Evolutionary conservation across 139 green algal species (phyloP).

Genomic region (Deuterostichococcus epilithicus): DNA sequence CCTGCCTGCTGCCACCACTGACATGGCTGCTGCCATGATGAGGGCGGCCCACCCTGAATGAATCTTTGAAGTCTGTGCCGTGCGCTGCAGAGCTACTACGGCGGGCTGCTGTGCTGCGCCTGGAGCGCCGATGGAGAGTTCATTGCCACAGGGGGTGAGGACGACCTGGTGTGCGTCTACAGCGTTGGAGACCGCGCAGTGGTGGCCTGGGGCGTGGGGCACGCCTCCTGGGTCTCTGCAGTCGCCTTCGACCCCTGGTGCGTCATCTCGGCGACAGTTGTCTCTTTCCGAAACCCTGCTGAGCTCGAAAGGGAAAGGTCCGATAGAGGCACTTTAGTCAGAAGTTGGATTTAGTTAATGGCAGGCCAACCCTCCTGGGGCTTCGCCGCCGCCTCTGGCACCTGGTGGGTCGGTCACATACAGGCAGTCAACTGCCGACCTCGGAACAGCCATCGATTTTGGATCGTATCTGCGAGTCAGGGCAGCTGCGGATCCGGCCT

Average conservation of each 20-base stretch:
- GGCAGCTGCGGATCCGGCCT: neutral
- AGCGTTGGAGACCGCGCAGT: conserved; percentile 40
- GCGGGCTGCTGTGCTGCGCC: conserved; percentile 76
- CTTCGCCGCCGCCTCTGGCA: no score
- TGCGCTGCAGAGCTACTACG: conserved; percentile 76
- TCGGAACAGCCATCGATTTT: no score
- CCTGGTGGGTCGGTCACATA: no score
- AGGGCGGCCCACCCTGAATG: no score
- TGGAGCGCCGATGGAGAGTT: conserved; percentile 79
- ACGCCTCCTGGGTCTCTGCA: conserved; percentile 73
- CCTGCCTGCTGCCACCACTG: no score
- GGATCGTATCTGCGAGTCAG: no score
- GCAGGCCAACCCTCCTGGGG: neutral
- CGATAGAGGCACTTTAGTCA: neutral
- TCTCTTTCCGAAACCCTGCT: neutral
- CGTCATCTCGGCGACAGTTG: neutral
- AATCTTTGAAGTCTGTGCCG: no score
- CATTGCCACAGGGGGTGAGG: conserved; percentile 82
- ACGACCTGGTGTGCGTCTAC: conserved; percentile 88
- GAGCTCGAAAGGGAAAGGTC: neutral
- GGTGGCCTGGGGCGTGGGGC: conserved; percentile 73
- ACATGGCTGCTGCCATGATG: no score
- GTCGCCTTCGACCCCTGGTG: conserved; percentile 72
- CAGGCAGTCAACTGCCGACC: no score
- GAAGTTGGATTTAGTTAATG: neutral